Percentiles rank a stretch among this genome's conserved stretches.
phyloP scores from a whole-genome alignment of 2,329 filamentous ascomycete species.

The Clonostachys byssicola region DNA sequence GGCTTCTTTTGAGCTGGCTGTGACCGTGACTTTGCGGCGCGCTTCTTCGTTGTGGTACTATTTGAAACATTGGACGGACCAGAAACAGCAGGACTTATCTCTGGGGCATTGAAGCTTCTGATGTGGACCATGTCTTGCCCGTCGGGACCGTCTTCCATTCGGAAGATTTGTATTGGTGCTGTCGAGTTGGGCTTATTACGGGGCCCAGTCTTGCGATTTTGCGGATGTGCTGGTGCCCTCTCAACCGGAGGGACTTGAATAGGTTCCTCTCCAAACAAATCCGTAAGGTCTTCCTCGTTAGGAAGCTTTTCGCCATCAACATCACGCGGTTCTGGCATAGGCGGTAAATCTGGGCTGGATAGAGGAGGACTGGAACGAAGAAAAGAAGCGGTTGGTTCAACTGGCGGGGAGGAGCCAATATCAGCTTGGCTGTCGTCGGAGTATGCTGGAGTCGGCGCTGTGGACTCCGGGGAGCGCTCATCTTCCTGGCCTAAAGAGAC shows the following conservation, averaged over 20 bases:
- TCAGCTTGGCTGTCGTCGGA: constrained; percentile 70
- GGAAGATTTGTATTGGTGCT: constrained; percentile 38
- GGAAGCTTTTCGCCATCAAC: constrained; percentile 37
- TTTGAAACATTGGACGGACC: no score
- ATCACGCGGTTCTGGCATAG: constrained; percentile 43
- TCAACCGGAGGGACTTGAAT: constrained; percentile 1
- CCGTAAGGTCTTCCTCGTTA: constrained; percentile 74
- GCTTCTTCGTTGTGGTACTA: no score
- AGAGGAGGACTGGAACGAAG: constrained; percentile 59
- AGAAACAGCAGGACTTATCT: constrained; percentile 5
- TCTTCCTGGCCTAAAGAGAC: constrained; percentile 42
- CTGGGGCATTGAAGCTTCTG: constrained; percentile 22
- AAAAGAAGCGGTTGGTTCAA: constrained; percentile 58
- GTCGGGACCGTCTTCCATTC: constrained; percentile 25
- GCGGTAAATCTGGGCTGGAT: constrained; percentile 75
- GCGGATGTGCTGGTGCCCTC: not conserved
- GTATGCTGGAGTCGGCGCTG: constrained; percentile 43
- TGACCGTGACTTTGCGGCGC: no score
- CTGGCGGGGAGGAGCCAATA: constrained; percentile 86
- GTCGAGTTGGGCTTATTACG: constrained; percentile 10
- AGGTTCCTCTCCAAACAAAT: constrained; percentile 61
- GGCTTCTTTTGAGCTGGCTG: no score
- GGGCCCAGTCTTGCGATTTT: constrained; percentile 1
- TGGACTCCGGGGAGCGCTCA: constrained; percentile 47
- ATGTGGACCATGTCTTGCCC: constrained; percentile 29